Base-by-base conservation (phyloP, 768 basidiomycete genomes). In the Tylopilus cervinicoccineus region DNA sequence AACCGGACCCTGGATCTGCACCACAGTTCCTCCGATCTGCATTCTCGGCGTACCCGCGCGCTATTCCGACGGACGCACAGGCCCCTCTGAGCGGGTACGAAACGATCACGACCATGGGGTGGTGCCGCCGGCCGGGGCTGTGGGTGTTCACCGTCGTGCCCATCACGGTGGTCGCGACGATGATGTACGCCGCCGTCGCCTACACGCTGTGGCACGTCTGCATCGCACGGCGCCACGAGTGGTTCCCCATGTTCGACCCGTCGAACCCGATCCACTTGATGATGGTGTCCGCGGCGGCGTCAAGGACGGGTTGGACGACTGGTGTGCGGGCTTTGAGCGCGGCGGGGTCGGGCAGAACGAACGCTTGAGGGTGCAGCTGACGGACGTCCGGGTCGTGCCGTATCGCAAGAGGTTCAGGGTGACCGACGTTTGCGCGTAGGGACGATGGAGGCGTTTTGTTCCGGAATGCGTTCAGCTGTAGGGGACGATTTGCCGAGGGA, bases 151-250 rank as follows among this genome's bases (percentile, higher is more conserved):
- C 31, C 5, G 38, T 46, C 22, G 19, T 46, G 4, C 46, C 46
- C n/a, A 48, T 48, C 20, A 48, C 34, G 13, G 11, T 43, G 23
- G 38, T 55, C 19, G 41, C 27, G 12, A 9, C 54, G 22, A 45
- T 54, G 14, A 33, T 23, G 22, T 44, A 54, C 5, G 22, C 22
- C 20, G 50, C 47, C 4, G 44, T 39, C 27, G 53, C 10, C 19
- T 50, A 55, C 37, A 47, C 45, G 13, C 11, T 55, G 3, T 55
- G 44, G 41, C 14, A 50, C 11, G 6, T 50, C 37, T 23, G 29
- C 19, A 38, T 20, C 1, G 44, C 37, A 32, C 46, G 8, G 14
- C n/a, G 32, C 23, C 27, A 31, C 3, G 10, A 29, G 12, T 39
- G 24, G 1, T 48, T 51, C 19, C 12, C 34, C 7, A 34, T 3